Evolutionary conservation across 169 alveolate species (phyloP).

Genomic region (Plasmodium gaboni): DNA sequence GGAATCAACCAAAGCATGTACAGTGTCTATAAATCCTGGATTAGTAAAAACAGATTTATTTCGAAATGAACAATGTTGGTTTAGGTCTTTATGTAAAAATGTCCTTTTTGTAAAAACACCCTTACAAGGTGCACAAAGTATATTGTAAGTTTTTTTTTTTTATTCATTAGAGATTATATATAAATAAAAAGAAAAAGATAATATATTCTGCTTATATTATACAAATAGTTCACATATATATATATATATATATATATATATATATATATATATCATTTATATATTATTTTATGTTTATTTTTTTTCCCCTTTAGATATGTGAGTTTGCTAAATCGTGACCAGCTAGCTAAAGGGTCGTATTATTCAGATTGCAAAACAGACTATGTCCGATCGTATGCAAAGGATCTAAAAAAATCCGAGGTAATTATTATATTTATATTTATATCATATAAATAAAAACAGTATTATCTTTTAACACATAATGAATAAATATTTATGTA

Average conservation of each 20-base stretch:
- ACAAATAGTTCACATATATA: neutral
- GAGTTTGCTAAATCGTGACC: constrained; percentile 38
- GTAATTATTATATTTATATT: constrained; percentile 7
- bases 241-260: neutral
- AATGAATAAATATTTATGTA: no score
- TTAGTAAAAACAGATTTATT: constrained; percentile 43
- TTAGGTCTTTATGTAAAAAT: constrained; percentile 42
- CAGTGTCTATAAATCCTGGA: constrained; percentile 72
- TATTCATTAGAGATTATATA: no score
- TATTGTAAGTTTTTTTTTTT: constrained; percentile 23
- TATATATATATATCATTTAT: neutral
- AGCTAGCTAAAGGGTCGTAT: constrained; percentile 57
- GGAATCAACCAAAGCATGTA: constrained; percentile 56
- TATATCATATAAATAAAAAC: no score
- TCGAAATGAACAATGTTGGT: constrained; percentile 45
- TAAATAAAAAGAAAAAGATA: neutral
- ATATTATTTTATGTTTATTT: neutral
- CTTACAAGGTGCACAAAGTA: constrained; percentile 71
- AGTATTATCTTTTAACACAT: no score
- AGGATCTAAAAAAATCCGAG: constrained; percentile 32
- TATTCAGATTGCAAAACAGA: constrained; percentile 68
- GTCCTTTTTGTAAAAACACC: constrained; percentile 47
- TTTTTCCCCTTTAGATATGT: constrained; percentile 23
- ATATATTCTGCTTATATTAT: neutral
- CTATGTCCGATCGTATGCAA: constrained; percentile 37